A percentile compares a stretch with the other conserved stretches of the same genome.
phyloP scores from a whole-genome alignment of 2,329 filamentous ascomycete species.

The Neofusicoccum ribis region DNA sequence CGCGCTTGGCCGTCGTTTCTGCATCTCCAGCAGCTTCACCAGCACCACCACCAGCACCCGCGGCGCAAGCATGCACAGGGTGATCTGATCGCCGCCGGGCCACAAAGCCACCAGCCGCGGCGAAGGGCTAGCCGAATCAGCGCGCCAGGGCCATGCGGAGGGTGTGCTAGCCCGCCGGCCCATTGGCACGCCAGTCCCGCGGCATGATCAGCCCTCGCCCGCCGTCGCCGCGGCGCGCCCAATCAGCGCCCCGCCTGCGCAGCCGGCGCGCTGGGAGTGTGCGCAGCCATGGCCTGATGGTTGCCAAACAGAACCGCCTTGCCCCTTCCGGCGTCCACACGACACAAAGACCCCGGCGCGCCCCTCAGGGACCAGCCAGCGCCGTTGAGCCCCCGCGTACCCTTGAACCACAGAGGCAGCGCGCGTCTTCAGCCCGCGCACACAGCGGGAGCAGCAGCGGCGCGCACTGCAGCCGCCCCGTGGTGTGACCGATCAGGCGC shows the following conservation, averaged over 20 bases:
- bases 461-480: neutral
- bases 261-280: neutral
- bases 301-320: neutral
- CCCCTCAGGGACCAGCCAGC: constrained; percentile 5
- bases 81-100: constrained; percentile 5
- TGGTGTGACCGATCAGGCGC: constrained; percentile 3
- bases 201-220: no score
- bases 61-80: neutral
- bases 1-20: neutral
- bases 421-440: neutral
- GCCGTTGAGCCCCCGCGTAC: constrained; percentile 1
- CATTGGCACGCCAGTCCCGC: neutral
- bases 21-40: neutral
- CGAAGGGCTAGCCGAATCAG: neutral
- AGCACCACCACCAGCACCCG: neutral
- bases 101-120: constrained; percentile 2
- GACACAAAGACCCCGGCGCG: neutral
- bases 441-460: neutral
- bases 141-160: neutral
- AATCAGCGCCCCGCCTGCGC: neutral
- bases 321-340: neutral
- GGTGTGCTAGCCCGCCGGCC: neutral
- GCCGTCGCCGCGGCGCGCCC: no score
- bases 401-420: neutral
- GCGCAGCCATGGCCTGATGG: constrained; percentile 5